Percentiles rank a stretch among this genome's conserved stretches.
phyloP scores from a whole-genome alignment of 352 stramenopile genomes.

The Pythium guiyangense region DNA sequence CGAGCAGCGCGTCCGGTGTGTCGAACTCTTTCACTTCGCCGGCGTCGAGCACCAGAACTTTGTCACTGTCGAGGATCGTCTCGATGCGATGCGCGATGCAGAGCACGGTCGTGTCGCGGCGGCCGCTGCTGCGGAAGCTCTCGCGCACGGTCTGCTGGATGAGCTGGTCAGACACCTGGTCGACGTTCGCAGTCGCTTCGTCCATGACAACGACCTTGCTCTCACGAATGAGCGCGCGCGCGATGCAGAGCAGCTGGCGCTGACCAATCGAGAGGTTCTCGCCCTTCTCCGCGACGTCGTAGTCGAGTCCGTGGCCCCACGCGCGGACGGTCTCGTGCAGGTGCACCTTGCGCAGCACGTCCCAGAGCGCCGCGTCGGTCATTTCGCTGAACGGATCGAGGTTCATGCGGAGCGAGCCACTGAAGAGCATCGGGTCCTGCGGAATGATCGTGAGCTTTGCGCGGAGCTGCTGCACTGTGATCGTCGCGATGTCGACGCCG shows the following conservation, averaged over 20 bases:
- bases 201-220: conserved; percentile 88
- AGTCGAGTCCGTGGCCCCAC: conserved; percentile 49
- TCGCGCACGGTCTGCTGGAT: conserved; percentile 67
- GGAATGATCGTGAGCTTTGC: too few relatives aligned
- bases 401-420: conserved; percentile 82
- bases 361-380: conserved; percentile 41
- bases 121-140: conserved; percentile 66
- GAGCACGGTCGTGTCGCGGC: conserved; percentile 78
- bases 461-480: too few relatives aligned
- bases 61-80: conserved; percentile 90
- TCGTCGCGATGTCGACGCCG: too few relatives aligned
- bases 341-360: conserved; percentile 24
- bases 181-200: conserved; percentile 92
- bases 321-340: conserved; percentile 13
- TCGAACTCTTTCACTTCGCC: too few relatives aligned
- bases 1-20: too few relatives aligned
- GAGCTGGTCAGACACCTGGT: conserved; percentile 76
- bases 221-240: conserved; percentile 86
- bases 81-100: conserved; percentile 93
- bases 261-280: conserved; percentile 93
- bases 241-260: conserved; percentile 93
- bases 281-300: conserved; percentile 82
- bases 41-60: too few relatives aligned
- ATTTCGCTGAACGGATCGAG: conserved; percentile 83
- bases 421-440: conserved; percentile 89